Evolutionary conservation across 805 yeast genomes (phyloP).

Genomic region (Pichia insulana): DNA sequence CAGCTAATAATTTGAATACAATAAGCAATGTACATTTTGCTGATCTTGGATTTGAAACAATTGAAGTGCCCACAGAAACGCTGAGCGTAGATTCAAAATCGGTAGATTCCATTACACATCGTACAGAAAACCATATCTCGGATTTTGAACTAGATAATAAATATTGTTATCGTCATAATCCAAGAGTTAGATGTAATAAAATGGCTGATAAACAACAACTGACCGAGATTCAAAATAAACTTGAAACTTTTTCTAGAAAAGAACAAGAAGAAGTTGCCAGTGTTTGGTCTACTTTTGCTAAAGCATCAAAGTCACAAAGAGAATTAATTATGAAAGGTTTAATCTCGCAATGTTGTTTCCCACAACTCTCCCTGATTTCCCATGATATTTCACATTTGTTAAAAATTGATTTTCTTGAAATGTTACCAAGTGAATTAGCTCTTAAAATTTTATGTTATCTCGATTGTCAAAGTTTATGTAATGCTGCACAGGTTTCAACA

Average conservation of each 20-base stretch:
- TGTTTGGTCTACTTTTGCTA: conserved; percentile 77
- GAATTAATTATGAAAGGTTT: conserved; percentile 75
- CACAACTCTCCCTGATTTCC: conserved; percentile 80
- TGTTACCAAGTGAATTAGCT: conserved; percentile 79
- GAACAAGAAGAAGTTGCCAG: conserved; percentile 75
- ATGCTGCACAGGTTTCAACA: conserved; percentile 85
- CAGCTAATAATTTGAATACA: too few species aligned
- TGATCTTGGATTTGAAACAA: too few species aligned
- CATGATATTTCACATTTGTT: conserved; percentile 72
- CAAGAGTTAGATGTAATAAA: conserved; percentile 69
- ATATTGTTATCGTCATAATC: conserved; percentile 90
- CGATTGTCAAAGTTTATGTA: conserved; percentile 89
- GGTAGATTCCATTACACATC: too few species aligned
- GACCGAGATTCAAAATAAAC: conserved; percentile 49
- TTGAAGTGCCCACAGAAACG: too few species aligned
- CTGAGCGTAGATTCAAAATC: too few species aligned
- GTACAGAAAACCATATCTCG: background rate
- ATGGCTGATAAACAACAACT: conserved; percentile 55
- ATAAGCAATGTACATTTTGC: too few species aligned
- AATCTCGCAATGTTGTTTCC: conserved; percentile 86
- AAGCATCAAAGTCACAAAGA: conserved; percentile 63
- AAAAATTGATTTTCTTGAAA: conserved; percentile 79
- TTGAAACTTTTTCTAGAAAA: conserved; percentile 52
- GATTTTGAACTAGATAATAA: conserved; percentile 47
- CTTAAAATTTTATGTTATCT: conserved; percentile 79